phyloP scores from a whole-genome alignment of 108 stramenopile genomes.

The Thalassiosira profunda region DNA sequence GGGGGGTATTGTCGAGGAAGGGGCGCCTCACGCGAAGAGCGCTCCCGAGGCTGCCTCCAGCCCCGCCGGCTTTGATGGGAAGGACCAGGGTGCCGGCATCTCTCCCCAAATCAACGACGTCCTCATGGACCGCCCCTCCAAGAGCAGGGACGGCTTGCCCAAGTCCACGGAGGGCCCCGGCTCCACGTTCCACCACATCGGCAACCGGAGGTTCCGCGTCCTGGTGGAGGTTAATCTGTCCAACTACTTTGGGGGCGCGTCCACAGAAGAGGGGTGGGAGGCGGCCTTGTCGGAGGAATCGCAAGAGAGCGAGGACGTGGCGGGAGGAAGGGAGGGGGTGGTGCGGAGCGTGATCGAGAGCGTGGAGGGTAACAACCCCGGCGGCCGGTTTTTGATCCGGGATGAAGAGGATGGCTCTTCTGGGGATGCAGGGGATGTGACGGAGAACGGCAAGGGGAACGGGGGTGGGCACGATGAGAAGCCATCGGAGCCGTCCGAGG shows the following conservation, averaged over 20 bases:
- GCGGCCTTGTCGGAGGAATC: background rate
- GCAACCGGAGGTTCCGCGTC: constrained; percentile 34
- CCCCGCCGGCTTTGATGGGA: too few relatives aligned
- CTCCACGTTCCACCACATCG: constrained; percentile 21
- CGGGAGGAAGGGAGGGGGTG: constrained; percentile 2
- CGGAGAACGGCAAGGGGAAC: background rate
- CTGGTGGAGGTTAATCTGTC: constrained; percentile 22
- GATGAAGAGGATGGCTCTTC: background rate
- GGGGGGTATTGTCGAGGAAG: too few relatives aligned
- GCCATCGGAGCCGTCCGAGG: background rate
- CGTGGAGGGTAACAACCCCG: constrained; percentile 19
- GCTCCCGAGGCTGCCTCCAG: too few relatives aligned
- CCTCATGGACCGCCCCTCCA: constrained; percentile 20
- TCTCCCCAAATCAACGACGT: constrained; percentile 35
- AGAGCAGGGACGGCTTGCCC: background rate
- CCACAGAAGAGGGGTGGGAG: background rate
- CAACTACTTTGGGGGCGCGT: constrained; percentile 15
- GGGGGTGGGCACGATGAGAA: background rate
- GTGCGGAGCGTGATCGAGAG: constrained; percentile 9
- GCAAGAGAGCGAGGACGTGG: too few relatives aligned
- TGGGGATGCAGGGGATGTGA: background rate
- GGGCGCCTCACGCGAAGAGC: too few relatives aligned
- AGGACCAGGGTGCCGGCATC: background rate
- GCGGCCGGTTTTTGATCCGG: constrained; percentile 20
- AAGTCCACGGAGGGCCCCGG: background rate